Percentiles rank a stretch among this genome's conserved stretches.
Evolutionary conservation across 2,329 filamentous ascomycete species (phyloP).

Genomic region (Fusarium acutatum): DNA sequence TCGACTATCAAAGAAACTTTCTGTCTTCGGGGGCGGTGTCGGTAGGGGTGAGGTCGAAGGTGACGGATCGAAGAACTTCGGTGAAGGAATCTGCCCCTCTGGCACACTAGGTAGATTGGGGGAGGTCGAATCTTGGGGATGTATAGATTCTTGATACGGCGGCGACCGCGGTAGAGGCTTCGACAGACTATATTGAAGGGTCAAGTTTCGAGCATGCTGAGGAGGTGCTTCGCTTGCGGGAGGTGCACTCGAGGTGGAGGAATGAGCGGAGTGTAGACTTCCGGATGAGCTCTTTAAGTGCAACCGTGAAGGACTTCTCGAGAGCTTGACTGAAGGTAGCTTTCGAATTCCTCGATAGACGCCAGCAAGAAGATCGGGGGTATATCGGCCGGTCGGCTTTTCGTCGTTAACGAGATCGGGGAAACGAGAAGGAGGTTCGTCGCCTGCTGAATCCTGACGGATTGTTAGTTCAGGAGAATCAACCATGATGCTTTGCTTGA

Average conservation of each 20-base stretch:
- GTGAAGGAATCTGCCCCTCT: conserved; percentile 42
- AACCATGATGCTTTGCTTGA: conserved; percentile 37
- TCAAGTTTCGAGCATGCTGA: conserved; percentile 64
- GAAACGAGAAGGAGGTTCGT: conserved; percentile 50
- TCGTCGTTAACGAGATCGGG: conserved; percentile 58
- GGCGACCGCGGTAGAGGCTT: conserved; percentile 66
- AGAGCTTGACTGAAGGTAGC: conserved; percentile 54
- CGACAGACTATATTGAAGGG: conserved; percentile 64
- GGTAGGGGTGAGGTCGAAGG: conserved; percentile 17
- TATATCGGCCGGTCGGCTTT: conserved; percentile 44
- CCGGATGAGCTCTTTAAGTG: conserved; percentile 45
- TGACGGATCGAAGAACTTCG: conserved; percentile 33
- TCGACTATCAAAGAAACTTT: conserved; percentile 53
- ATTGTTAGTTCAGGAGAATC: conserved; percentile 44
- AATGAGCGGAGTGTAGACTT: conserved; percentile 23
- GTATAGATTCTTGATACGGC: conserved; percentile 38
- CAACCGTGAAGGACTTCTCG: conserved; percentile 55
- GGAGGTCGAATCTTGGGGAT: conserved; percentile 46
- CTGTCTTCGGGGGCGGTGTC: conserved; percentile 42
- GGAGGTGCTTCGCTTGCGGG: conserved; percentile 30
- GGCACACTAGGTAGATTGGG: conserved; percentile 42
- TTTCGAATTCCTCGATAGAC: conserved; percentile 63
- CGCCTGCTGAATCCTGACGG: conserved; percentile 42
- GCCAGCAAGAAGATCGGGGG: conserved; percentile 59
- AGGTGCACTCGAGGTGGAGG: conserved; percentile 31